Conservation (phyloP, 306 rosid species). For the Malus sieversii region DNA sequence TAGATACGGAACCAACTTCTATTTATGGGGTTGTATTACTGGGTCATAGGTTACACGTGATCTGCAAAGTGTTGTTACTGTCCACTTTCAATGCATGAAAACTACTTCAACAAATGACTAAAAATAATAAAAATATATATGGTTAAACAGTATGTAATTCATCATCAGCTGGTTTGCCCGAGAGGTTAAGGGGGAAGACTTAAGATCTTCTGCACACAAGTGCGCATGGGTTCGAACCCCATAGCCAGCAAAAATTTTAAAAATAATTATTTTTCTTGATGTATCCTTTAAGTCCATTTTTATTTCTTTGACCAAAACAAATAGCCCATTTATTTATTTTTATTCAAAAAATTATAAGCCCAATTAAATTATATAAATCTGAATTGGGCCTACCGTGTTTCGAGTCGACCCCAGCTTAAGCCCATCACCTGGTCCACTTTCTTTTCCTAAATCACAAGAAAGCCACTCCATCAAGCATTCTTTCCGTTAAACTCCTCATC, state of each 20-base stretch:
- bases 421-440: background rate
- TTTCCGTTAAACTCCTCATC: background rate
- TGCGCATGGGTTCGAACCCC: constrained; percentile 39
- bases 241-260: constrained; percentile 8
- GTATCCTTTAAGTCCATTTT: too few relatives aligned
- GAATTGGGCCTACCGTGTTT: background rate
- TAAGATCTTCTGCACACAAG: constrained; percentile 36
- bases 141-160: rapidly evolving
- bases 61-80: background rate
- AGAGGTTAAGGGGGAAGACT: constrained; percentile 27
- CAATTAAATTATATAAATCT: background rate
- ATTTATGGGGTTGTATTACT: background rate
- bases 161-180: constrained; percentile 11
- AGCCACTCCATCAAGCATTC: background rate
- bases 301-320: too few relatives aligned
- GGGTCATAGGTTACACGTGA: constrained; percentile 33
- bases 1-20: background rate
- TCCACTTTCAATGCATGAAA: constrained; percentile 26
- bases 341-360: background rate
- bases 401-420: background rate
- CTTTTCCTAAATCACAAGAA: constrained; percentile 14
- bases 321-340: background rate
- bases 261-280: background rate
- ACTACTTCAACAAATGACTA: background rate
- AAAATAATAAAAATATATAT: background rate